Base-by-base conservation (phyloP, 1,139 yeast species). In the Geotrichum fermentans region DNA sequence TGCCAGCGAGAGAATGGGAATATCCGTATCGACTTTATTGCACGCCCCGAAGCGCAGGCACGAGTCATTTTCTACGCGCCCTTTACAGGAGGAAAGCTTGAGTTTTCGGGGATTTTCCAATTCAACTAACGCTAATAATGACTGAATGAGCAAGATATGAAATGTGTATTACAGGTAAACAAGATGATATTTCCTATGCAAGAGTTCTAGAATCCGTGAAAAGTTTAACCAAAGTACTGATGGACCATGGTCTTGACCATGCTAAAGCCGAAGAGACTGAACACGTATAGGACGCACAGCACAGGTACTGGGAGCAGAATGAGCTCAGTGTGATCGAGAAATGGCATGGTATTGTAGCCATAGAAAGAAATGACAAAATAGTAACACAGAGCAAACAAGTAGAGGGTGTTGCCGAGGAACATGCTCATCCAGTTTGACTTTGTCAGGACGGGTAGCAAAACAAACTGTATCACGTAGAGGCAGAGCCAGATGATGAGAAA, bases 321-420 rank as follows among this genome's bases (percentile, higher is more conserved):
- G 54, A 71, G 64, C 61, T 82, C 83, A 32, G 86, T 79, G 58
- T 75, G 79, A 53, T 78, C 80, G 56, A 88, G 70, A 59, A 85
- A 83, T 6, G 96, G 95, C 62, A 89, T 72, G 17, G 88, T 82
- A 63, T 85, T 85, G 68, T 85, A 89, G 13, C 97, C 97, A 61
- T 88, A 81, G 63, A 89, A 88, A 0, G 96, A 81, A 50, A 89
- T 77, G 48, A 86, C 75, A 60, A 81, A 81, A 65, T 89, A 89
- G 64, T 85, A 84, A 16, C 82, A 78, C 50, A 84, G 69, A 33
- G 95, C 82, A 8, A 77, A 77, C 56, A 85, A 75, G 61, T 88
- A 89, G 36, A 89, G 71, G 0, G 89, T 72, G 66, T 89, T 88
- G 0, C 96, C 96, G 51, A 89, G 66, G 17, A 88, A 62, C 35